Percentiles rank a stretch among this genome's conserved stretches.
These are phyloP conservation scores for Loxodes magnus DNA, from an alignment of 73 alveolate species.

Conservation along the genomic window DNA sequence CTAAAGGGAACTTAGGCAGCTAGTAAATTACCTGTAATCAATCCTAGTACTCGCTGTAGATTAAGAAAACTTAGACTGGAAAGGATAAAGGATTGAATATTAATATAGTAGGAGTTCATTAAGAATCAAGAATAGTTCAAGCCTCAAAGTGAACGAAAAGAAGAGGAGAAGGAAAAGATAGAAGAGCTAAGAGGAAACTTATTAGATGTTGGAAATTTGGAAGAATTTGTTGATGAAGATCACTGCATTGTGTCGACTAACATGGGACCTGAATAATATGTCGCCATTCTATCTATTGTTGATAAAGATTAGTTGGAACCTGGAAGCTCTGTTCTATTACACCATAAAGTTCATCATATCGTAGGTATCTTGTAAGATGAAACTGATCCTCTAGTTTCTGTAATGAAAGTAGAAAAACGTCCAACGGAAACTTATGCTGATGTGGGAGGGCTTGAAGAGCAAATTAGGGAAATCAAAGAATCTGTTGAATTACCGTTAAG, in stretches of 20 bases:
- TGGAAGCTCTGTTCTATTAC: slow-evolving; percentile 92
- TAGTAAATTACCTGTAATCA: no score
- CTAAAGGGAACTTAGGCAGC: no score
- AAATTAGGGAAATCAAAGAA: slow-evolving; percentile 85
- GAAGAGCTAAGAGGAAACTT: no score
- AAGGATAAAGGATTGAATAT: no score
- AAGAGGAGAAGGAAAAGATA: no score
- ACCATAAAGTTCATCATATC: slow-evolving; percentile 86
- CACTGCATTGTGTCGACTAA: slow-evolving; percentile 89
- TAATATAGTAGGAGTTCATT: no score
- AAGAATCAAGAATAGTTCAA: no score
- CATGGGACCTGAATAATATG: slow-evolving; percentile 94
- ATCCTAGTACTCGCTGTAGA: no score
- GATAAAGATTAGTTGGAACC: slow-evolving; percentile 96
- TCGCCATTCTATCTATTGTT: slow-evolving; percentile 88
- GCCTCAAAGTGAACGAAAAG: no score
- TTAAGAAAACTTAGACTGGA: no score
- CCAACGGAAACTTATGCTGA: slow-evolving; percentile 98
- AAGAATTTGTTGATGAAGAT: no score
- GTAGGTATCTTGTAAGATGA: slow-evolving; percentile 97
- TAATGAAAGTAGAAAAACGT: slow-evolving; percentile 95
- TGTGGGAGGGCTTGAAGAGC: slow-evolving; percentile 97
- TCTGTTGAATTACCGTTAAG: slow-evolving; percentile 63
- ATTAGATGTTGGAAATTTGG: no score
- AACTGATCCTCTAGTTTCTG: slow-evolving; percentile 95